A percentile compares a stretch with the other conserved stretches of the same genome.
These are phyloP conservation scores for Talaromyces nanjingensis DNA, from an alignment of 495 filamentous ascomycete genomes.

Conservation along the genomic window DNA sequence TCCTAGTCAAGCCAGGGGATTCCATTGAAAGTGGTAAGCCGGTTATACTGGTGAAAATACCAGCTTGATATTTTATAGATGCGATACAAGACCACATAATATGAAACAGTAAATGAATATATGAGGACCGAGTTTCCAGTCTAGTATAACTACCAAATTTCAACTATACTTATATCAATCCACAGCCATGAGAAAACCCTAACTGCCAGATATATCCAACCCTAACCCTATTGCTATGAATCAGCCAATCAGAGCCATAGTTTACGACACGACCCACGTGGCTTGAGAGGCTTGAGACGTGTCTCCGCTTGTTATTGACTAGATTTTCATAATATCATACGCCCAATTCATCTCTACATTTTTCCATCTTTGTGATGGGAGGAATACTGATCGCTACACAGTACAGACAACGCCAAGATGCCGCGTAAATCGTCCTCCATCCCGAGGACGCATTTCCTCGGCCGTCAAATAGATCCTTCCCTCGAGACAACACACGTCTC, in stretches of 20 bases:
- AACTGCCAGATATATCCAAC: background rate
- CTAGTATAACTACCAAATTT: background rate
- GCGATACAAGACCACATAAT: background rate
- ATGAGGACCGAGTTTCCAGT: background rate
- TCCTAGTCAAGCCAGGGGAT: constrained; percentile 34
- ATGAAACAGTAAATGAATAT: background rate
- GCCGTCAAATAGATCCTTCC: background rate
- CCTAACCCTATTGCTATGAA: background rate
- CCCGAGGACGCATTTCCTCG: constrained; percentile 1
- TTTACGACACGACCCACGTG: background rate
- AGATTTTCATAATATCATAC: background rate
- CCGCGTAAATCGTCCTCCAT: background rate
- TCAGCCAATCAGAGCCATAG: background rate
- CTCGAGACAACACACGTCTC: constrained; percentile 12
- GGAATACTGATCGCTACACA: background rate
- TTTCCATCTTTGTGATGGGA: background rate
- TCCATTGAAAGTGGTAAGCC: too few species aligned
- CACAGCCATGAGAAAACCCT: background rate
- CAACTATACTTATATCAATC: background rate
- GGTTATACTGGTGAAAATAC: too few species aligned
- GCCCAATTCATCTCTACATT: background rate
- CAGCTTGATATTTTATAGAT: background rate
- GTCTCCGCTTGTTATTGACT: background rate
- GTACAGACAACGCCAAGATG: background rate
- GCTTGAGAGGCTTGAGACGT: background rate